These are phyloP conservation scores for Akanthomyces dipterigenus DNA, from an alignment of 2,329 filamentous ascomycete genomes.

Conservation along the genomic window DNA sequence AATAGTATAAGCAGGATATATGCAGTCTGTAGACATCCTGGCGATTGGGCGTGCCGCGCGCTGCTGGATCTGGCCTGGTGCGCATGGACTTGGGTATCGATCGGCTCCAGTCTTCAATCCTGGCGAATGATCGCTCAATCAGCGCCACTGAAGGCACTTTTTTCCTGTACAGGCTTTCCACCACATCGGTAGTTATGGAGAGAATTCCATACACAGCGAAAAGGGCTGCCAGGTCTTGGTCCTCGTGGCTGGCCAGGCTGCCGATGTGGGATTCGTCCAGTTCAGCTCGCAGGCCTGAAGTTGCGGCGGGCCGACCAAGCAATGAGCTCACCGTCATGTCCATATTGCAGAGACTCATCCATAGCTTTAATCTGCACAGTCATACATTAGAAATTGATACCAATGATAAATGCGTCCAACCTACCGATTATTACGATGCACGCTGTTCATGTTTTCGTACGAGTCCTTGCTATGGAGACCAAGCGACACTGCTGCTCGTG, in stretches of 20 bases:
- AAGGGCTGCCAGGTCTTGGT: slow-evolving; percentile 3
- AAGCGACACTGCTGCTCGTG: slow-evolving; percentile 49
- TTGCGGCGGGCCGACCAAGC: slow-evolving; percentile 31
- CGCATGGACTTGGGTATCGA: slow-evolving; percentile 31
- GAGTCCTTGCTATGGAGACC: slow-evolving; percentile 41
- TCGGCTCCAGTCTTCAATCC: slow-evolving; percentile 39
- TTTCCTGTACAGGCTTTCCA: slow-evolving; percentile 35
- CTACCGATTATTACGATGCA: slow-evolving; percentile 19
- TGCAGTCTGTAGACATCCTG: slow-evolving; percentile 43
- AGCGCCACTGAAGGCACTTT: slow-evolving; percentile 23
- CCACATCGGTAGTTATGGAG: slow-evolving; percentile 36
- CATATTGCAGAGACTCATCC: slow-evolving; percentile 32
- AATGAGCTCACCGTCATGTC: slow-evolving; percentile 33
- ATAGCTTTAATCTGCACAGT: slow-evolving; percentile 25
- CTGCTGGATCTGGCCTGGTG: slow-evolving; percentile 23
- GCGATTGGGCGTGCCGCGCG: neutral
- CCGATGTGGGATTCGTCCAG: slow-evolving; percentile 20
- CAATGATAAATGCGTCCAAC: neutral
- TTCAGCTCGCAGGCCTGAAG: slow-evolving; percentile 23
- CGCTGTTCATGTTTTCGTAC: slow-evolving; percentile 19
- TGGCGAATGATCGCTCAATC: slow-evolving; percentile 34
- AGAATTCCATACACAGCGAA: slow-evolving; percentile 35
- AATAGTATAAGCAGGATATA: slow-evolving; percentile 52
- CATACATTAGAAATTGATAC: neutral
- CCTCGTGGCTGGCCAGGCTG: slow-evolving; percentile 16